A percentile compares a stretch with the other conserved stretches of the same genome.
Conservation (phyloP, 2,329 filamentous ascomycete genomes). For the Elsinoe arachidis region DNA sequence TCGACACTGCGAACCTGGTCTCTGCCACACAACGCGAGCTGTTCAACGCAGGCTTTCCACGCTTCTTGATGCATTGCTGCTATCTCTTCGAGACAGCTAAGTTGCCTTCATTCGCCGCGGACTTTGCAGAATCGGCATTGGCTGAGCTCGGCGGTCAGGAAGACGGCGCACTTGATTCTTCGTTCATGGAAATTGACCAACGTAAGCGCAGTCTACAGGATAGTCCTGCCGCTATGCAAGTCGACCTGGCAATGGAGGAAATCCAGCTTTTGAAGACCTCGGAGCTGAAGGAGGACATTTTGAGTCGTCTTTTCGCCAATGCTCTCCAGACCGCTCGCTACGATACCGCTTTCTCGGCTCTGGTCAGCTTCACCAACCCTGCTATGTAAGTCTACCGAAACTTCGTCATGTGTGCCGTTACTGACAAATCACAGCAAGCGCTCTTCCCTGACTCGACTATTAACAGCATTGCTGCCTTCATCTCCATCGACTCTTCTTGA, state of each 20-base stretch:
- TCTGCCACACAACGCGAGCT: conserved; percentile 62
- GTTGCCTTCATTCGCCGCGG: conserved; percentile 70
- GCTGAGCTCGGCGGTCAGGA: conserved; percentile 18
- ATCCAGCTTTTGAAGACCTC: conserved; percentile 24
- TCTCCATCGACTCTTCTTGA: conserved; percentile 46
- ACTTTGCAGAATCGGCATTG: conserved; percentile 60
- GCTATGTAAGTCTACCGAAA: conserved; percentile 43
- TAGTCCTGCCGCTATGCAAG: conserved; percentile 22
- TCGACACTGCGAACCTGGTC: conserved; percentile 53
- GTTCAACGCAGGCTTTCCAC: conserved; percentile 65
- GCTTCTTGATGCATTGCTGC: conserved; percentile 81
- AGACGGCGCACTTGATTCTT: conserved; percentile 17
- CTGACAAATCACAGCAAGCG: conserved; percentile 37
- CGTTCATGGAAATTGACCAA: conserved; percentile 21
- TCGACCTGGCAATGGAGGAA: conserved; percentile 26
- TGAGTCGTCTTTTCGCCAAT: conserved; percentile 75
- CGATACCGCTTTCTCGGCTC: conserved; percentile 69
- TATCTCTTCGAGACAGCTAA: conserved; percentile 70
- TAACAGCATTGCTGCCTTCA: conserved; percentile 34
- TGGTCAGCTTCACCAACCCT: conserved; percentile 63
- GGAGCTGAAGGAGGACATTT: conserved; percentile 56
- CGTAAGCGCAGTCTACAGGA: conserved; percentile 23
- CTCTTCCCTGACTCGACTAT: conserved; percentile 61
- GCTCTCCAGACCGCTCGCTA: conserved; percentile 72
- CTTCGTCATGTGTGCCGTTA: background rate